Percentiles rank a stretch among this genome's conserved stretches.
Evolutionary conservation across 768 basidiomycete genomes (phyloP).

Genomic region (Boletus huronensis): DNA sequence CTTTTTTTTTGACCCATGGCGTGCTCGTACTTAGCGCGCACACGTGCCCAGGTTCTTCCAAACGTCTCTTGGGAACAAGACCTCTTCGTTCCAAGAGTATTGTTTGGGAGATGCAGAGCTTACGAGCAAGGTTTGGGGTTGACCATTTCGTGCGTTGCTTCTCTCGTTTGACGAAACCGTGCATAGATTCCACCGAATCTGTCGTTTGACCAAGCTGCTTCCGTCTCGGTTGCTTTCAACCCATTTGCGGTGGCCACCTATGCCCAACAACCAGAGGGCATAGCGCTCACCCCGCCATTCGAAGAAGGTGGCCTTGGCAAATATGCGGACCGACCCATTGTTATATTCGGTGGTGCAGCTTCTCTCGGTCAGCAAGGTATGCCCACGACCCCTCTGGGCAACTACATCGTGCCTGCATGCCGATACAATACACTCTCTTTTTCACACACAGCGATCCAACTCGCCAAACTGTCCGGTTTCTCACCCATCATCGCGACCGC

Average conservation of each 20-base stretch:
- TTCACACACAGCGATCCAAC: conserved; percentile 26
- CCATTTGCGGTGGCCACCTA: conserved; percentile 36
- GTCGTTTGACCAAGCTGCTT: conserved; percentile 36
- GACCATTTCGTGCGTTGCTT: not conserved
- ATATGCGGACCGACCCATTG: conserved; percentile 29
- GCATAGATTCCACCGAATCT: conserved; percentile 32
- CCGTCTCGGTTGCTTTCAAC: conserved; percentile 32
- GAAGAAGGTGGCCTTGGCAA: conserved; percentile 25
- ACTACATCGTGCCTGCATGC: too few relatives aligned
- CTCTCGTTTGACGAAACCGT: not conserved
- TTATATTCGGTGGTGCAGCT: conserved; percentile 37
- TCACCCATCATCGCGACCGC: conserved; percentile 39
- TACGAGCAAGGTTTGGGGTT: conserved; percentile 9
- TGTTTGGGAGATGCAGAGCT: conserved; percentile 12
- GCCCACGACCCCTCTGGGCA: not conserved
- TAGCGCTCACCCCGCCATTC: conserved; percentile 30
- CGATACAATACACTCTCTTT: too few relatives aligned
- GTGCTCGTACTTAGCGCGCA: not conserved
- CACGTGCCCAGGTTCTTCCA: conserved; percentile 6
- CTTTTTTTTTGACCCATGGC: not conserved
- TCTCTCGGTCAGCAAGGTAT: conserved; percentile 37
- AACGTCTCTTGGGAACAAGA: not conserved
- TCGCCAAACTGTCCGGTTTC: conserved; percentile 32
- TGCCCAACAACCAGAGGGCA: conserved; percentile 22
- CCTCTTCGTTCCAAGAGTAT: conserved; percentile 25